Percentiles rank a stretch among this genome's conserved stretches.
phyloP scores from a whole-genome alignment of 2,329 filamentous ascomycete genomes.

The Leptosphaerulina australis region DNA sequence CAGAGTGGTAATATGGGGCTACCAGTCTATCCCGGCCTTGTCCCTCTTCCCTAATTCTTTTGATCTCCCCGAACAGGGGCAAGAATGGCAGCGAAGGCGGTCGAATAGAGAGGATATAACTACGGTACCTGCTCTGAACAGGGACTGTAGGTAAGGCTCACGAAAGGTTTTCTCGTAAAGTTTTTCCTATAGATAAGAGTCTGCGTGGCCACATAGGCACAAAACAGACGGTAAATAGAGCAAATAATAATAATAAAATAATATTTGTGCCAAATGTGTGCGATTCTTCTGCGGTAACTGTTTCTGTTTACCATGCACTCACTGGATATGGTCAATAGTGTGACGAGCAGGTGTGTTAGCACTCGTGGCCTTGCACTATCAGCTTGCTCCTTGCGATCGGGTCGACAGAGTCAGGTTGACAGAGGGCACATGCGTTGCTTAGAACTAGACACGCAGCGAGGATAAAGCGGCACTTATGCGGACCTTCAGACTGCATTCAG shows the following conservation, averaged over 20 bases:
- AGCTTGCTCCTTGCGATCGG: conserved; percentile 29
- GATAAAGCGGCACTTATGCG: conserved; percentile 39
- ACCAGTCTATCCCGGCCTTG: too few species aligned
- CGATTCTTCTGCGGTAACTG: conserved; percentile 28
- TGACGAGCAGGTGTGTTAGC: not conserved
- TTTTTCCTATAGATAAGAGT: too few species aligned
- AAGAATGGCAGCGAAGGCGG: too few species aligned
- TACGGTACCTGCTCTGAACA: too few species aligned
- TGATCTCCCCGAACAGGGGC: too few species aligned
- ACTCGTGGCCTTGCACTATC: conserved; percentile 30
- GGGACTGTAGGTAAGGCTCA: too few species aligned
- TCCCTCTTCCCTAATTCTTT: too few species aligned
- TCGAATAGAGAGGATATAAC: too few species aligned
- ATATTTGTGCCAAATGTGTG: conserved; percentile 42
- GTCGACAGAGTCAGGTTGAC: conserved; percentile 36
- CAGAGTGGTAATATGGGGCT: too few species aligned
- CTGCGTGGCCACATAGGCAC: too few species aligned
- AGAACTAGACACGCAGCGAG: conserved; percentile 30
- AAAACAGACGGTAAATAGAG: too few species aligned
- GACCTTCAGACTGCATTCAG: conserved; percentile 37
- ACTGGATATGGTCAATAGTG: conserved; percentile 12
- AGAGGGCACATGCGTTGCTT: conserved; percentile 40
- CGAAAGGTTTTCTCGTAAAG: too few species aligned
- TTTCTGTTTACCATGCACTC: conserved; percentile 44
- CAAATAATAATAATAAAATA: conserved; percentile 33